These are phyloP conservation scores for Inosperma sp. DNA, from an alignment of 768 basidiomycete genomes.

Conservation along the genomic window DNA sequence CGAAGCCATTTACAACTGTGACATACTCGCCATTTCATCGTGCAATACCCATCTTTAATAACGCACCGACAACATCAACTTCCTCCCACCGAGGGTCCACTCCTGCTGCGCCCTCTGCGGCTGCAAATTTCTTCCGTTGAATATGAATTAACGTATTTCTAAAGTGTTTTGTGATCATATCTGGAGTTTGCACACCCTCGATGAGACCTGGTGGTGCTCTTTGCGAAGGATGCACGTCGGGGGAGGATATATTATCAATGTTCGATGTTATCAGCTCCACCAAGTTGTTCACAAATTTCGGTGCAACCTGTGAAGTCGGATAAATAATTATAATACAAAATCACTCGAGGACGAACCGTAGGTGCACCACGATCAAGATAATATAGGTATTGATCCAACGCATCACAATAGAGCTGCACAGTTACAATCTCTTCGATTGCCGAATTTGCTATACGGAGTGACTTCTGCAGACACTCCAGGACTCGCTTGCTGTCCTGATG, in stretches of 20 bases:
- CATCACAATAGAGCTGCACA: conserved; percentile 93
- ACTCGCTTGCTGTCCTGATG: conserved; percentile 97
- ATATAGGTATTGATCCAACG: conserved; percentile 92
- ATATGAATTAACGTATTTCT: conserved; percentile 85
- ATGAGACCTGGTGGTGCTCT: conserved; percentile 85
- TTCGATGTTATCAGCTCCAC: conserved; percentile 93
- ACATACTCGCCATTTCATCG: conserved; percentile 34
- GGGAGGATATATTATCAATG: conserved; percentile 86
- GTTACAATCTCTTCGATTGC: conserved; percentile 97
- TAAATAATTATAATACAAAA: not conserved
- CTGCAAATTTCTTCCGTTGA: conserved; percentile 61
- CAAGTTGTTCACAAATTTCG: conserved; percentile 94
- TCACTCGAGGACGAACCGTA: conserved; percentile 40
- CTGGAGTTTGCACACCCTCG: conserved; percentile 88
- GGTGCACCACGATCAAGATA: conserved; percentile 93
- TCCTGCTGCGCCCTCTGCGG: conserved; percentile 34
- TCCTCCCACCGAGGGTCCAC: conserved; percentile 70
- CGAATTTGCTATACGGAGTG: conserved; percentile 91
- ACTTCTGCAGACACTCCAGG: conserved; percentile 95
- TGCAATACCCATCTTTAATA: conserved; percentile 82
- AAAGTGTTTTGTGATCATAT: conserved; percentile 94
- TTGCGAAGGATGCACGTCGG: conserved; percentile 84
- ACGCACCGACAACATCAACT: conserved; percentile 83
- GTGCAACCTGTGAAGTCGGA: conserved; percentile 58
- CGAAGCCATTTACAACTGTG: no score